Conservation (phyloP, 2,329 filamentous ascomycete genomes). For the Acarospora socialis region DNA sequence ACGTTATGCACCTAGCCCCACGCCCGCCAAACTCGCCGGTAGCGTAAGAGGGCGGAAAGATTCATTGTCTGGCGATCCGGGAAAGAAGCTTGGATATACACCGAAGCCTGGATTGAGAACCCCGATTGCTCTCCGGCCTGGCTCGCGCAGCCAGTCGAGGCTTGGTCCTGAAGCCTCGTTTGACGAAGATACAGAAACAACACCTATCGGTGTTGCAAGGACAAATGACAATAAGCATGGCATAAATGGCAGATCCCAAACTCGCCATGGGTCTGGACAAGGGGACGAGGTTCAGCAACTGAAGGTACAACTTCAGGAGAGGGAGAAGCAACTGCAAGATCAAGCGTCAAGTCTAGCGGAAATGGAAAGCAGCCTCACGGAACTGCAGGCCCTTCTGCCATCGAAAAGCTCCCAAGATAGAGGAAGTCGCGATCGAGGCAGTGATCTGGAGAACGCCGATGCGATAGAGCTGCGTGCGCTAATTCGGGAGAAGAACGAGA, state of each 20-base stretch:
- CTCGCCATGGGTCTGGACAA: slow-evolving; percentile 19
- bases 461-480: slow-evolving; percentile 62
- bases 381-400: slow-evolving; percentile 61
- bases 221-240: slow-evolving; percentile 40
- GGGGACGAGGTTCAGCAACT: slow-evolving; percentile 59
- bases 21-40: slow-evolving; percentile 47
- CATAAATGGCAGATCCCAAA: slow-evolving; percentile 35
- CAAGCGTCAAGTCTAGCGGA: slow-evolving; percentile 70
- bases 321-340: slow-evolving; percentile 76
- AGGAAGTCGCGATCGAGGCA: slow-evolving; percentile 9
- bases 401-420: slow-evolving; percentile 31
- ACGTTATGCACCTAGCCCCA: slow-evolving; percentile 47
- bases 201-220: slow-evolving; percentile 38
- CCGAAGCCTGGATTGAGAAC: slow-evolving; percentile 22
- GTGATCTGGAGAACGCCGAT: slow-evolving; percentile 51
- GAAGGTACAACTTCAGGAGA: slow-evolving; percentile 61
- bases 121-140: slow-evolving; percentile 9
- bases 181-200: slow-evolving; percentile 41
- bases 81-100: slow-evolving; percentile 34
- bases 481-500: slow-evolving; percentile 89
- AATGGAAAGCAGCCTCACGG: slow-evolving; percentile 78
- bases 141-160: slow-evolving; percentile 6
- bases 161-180: slow-evolving; percentile 20
- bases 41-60: slow-evolving; percentile 43
- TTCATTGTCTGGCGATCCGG: slow-evolving; percentile 41